phyloP scores from a whole-genome alignment of 139 green algal species.

The Edaphochlamys debaryana region DNA sequence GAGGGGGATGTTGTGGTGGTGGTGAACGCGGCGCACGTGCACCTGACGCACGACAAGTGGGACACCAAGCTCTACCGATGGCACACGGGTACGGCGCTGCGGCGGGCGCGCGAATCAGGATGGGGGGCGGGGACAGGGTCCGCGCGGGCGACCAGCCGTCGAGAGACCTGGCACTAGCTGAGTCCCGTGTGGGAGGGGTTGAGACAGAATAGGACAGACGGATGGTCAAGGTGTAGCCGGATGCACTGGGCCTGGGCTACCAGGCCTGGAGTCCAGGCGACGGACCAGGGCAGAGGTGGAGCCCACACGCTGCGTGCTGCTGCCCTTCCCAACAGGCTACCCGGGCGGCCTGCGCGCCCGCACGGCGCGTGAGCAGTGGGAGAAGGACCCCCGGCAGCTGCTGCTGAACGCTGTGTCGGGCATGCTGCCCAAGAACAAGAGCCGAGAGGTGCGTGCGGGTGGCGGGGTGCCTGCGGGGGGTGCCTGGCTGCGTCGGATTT shows the following conservation, averaged over 20 bases:
- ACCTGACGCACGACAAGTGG: conserved; percentile 91
- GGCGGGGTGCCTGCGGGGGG: conserved; percentile 46
- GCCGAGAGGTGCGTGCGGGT: conserved; percentile 52
- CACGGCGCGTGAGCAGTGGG: conserved; percentile 67
- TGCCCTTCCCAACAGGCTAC: conserved; percentile 71
- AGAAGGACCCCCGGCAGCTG: conserved; percentile 72
- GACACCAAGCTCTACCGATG: conserved; percentile 90
- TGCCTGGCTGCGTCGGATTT: background rate
- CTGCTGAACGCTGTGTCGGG: conserved; percentile 80
- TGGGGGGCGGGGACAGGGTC: too few species aligned
- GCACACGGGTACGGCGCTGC: conserved; percentile 88
- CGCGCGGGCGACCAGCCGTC: too few species aligned
- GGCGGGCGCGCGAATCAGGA: background rate
- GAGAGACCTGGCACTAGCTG: too few species aligned
- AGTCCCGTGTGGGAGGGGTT: too few species aligned
- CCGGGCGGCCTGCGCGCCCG: conserved; percentile 85
- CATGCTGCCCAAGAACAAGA: conserved; percentile 93
- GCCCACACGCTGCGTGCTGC: too few species aligned
- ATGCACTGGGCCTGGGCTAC: too few species aligned
- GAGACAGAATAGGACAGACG: too few species aligned
- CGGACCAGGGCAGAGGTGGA: too few species aligned
- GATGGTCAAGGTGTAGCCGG: too few species aligned
- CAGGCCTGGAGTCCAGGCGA: too few species aligned
- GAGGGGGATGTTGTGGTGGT: conserved; percentile 89
- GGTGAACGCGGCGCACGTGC: conserved; percentile 82